Base-by-base conservation (phyloP, 202 grass and related monocot species). In the Dendrocalamus latiflorus region DNA sequence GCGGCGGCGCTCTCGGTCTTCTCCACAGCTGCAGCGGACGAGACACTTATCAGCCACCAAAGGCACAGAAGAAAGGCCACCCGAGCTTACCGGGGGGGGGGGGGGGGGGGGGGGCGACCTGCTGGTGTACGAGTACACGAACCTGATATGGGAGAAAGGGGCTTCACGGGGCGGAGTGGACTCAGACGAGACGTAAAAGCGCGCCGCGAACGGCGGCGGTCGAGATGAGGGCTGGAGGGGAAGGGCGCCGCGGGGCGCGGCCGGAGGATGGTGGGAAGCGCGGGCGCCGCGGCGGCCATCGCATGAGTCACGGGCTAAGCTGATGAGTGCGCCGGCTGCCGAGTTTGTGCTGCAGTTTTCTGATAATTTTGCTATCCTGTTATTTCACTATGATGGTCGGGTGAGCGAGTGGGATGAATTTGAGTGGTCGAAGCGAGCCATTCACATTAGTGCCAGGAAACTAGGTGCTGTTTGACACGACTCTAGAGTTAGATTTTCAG, bases 381-480 rank as follows among this genome's bases (percentile, higher is more conserved):
- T 97, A 68, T 97, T 97, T 83, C 94, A 97, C n/a, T 94, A 94
- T 70, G 94, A 97, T 80, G 91, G 89, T 4, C 87, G 82, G 12
- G 88, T 93, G 21, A n/a, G n/a, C n/a, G n/a, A n/a, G n/a, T n/a
- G n/a, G n/a, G n/a, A n/a, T n/a, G n/a, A n/a, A n/a, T n/a, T n/a
- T n/a, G n/a, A n/a, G n/a, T n/a, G n/a, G n/a, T n/a, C n/a, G n/a
- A n/a, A n/a, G n/a, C n/a, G n/a, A n/a, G n/a, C n/a, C n/a, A n/a
- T n/a, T n/a, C n/a, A n/a, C n/a, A n/a, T n/a, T n/a, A n/a, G n/a
- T n/a, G n/a, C n/a, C n/a, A n/a, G n/a, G n/a, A n/a, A n/a, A n/a
- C n/a, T n/a, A n/a, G n/a, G n/a, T n/a, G n/a, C n/a, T n/a, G n/a
- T n/a, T n/a, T n/a, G n/a, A n/a, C n/a, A n/a, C n/a, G n/a, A n/a